Evolutionary conservation across 2,329 filamentous ascomycete species (phyloP).

Genomic region (Venturia oleaginea): DNA sequence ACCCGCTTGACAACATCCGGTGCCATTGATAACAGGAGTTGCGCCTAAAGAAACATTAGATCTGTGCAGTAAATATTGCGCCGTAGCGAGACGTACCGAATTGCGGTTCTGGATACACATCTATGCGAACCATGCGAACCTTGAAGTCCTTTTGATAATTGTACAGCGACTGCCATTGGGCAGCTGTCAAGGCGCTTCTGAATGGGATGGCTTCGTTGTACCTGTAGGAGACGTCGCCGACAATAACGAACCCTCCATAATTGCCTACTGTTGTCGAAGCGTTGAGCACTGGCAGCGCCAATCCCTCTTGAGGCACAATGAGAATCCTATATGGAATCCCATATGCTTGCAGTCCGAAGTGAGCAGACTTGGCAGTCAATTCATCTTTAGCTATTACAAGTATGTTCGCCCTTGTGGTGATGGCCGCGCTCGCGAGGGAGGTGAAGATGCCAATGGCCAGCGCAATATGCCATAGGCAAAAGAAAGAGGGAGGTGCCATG

Average conservation of each 20-base stretch:
- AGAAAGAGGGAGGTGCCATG: background rate
- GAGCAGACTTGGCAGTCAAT: slow-evolving; percentile 39
- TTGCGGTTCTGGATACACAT: slow-evolving; percentile 45
- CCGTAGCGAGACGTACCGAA: slow-evolving; percentile 30
- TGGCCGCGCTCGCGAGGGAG: background rate
- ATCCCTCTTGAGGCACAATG: slow-evolving; percentile 45
- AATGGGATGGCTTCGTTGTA: slow-evolving; percentile 31
- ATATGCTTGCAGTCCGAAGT: slow-evolving; percentile 49
- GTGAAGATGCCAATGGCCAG: slow-evolving; percentile 1
- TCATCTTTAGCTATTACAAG: slow-evolving; percentile 48
- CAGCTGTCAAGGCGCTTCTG: slow-evolving; percentile 45
- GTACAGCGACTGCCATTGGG: slow-evolving; percentile 48
- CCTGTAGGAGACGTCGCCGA: slow-evolving; percentile 47
- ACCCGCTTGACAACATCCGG: slow-evolving; percentile 39
- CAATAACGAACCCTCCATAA: slow-evolving; percentile 50
- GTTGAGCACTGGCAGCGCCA: slow-evolving; percentile 44
- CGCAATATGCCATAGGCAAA: background rate
- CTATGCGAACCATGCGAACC: slow-evolving; percentile 51
- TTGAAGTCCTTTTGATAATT: slow-evolving; percentile 50
- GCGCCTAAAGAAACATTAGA: slow-evolving; percentile 5
- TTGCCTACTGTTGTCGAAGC: slow-evolving; percentile 41
- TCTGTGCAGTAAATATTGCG: background rate
- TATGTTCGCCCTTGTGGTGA: slow-evolving; percentile 31
- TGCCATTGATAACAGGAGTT: slow-evolving; percentile 25
- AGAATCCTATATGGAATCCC: slow-evolving; percentile 50